phyloP scores from a whole-genome alignment of 192 early-diverging fungal genomes.

The Umbelopsis sp. region DNA sequence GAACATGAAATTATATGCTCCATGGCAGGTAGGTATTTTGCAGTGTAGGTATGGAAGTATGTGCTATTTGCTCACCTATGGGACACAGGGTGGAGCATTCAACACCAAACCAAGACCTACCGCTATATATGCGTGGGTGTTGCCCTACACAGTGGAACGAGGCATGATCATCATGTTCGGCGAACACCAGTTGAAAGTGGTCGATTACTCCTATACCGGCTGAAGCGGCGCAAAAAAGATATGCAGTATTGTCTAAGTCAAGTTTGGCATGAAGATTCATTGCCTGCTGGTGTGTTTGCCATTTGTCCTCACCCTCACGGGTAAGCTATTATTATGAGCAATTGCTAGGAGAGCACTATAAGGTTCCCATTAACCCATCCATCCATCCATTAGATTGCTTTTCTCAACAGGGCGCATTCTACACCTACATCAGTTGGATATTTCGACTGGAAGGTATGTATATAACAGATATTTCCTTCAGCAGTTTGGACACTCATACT shows the following conservation, averaged over 20 bases:
- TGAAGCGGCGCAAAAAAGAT: constrained; percentile 16
- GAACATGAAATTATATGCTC: constrained; percentile 6
- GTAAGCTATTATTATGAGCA: background rate
- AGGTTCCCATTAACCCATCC: no score
- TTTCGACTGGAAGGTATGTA: constrained; percentile 23
- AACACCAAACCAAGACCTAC: constrained; percentile 20
- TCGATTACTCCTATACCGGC: constrained; percentile 22
- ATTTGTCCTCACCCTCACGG: constrained; percentile 28
- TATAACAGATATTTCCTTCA: background rate
- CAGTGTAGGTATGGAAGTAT: background rate
- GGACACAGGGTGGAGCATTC: constrained; percentile 24
- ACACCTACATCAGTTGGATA: constrained; percentile 28
- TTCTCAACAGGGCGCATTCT: constrained; percentile 22
- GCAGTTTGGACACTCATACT: background rate
- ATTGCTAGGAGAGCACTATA: background rate
- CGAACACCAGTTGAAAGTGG: constrained; percentile 3
- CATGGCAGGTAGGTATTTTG: background rate
- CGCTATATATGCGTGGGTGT: constrained; percentile 35
- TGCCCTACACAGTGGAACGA: background rate
- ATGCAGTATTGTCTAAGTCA: constrained; percentile 2
- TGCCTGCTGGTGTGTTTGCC: constrained; percentile 26
- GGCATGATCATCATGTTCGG: background rate
- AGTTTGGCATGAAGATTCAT: constrained; percentile 25
- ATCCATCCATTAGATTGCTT: constrained; percentile 8
- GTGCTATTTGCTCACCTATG: background rate